Evolutionary conservation across 345 rosid species (phyloP), one percentile per base, ranked within the genome.

Genomic region (Bruguiera sexangula): DNA sequence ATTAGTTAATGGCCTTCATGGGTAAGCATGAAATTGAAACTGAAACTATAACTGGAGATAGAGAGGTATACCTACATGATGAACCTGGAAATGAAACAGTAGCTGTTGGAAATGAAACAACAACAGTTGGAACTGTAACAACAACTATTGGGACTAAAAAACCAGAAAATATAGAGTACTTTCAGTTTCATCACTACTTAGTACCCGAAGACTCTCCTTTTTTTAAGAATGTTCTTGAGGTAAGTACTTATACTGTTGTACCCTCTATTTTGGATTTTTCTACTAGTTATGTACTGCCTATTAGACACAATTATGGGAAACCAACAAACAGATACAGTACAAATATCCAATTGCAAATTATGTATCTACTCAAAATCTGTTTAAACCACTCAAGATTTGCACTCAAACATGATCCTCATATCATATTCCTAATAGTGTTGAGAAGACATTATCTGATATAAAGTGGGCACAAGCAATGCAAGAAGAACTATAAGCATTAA

Each of bases 101-200:
- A 57, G 61, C 0, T n/a, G 4, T 0, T 48, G 18, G 53, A 19
- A 48, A 48, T 48, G 53, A 48, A 48, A 19, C 13, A 48, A 0
- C 1, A 13, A 11, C 4, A 1, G 1, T 2, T 48, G 5, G 53
- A 48, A 48, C 13, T 48, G 53, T 24, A 24, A 24, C 24, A 24
- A 1, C 24, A 24, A 1, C 24, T 1, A 24, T 1, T 24, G 1
- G 8, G 1, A 21, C 2, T 57, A 22, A 57, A 57, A 22, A 57
- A 57, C 61, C 5, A 57, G 53, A 57, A 57, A 57, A 57, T 57
- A 57, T 11, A 57, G 18, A 57, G 61, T 57, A 57, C 10, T n/a
- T 22, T 57, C 1, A 57, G 30, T 57, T 6, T 5, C 13, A 15
- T 57, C 61, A n/a, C 3, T 57, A 24, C 30, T 57, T 0, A 21